Evolutionary conservation across 306 rosid species (phyloP), one percentile per base, ranked within the genome.

Genomic region (Vigna radiata): DNA sequence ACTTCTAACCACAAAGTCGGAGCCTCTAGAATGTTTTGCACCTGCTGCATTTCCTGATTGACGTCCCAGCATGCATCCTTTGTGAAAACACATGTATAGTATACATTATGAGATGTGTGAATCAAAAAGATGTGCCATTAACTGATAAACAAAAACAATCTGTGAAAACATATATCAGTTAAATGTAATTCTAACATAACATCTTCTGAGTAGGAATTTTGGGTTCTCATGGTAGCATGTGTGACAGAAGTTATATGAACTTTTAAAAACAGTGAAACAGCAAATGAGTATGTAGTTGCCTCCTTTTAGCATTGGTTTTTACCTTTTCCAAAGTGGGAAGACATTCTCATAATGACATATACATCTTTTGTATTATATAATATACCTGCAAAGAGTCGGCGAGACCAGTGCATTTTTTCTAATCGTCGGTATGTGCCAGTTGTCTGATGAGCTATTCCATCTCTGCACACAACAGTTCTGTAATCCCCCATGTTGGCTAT

Each of bases 401-500:
- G 82, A 54, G 90, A 77, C 98, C 96, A 95, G 73, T 73, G 88
- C 64, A 72, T 65, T 64, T 78, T 83, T 5, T 65, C 16, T 4
- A 79, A 54, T 53, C 81, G 77, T 6, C 78, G 81, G 58, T 76
- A 68, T 71, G 60, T 80, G 41, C 78, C 67, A 46, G 81, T 59
- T 43, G 80, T 77, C 56, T 82, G 83, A 86, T 83, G 83, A 83
- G 97, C 96, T 8, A 82, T 71, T 27, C 97, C 98, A 82, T 89
- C 83, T 89, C 87, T 91, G 70, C 96, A 95, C 19, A 95, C 72
- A 69, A 95, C 90, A 76, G 88, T 88, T 77, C 86, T 87, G 16
- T 89, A 95, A 54, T 88, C 83, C 27, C 98, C 98, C 84, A 88
- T 87, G 83, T 75, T 83, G 21, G 91, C 92, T 31, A 87, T 79